A percentile compares a stretch with the other conserved stretches of the same genome.
Conservation (phyloP, 768 basidiomycete genomes). For the Boletus reticuloceps region DNA sequence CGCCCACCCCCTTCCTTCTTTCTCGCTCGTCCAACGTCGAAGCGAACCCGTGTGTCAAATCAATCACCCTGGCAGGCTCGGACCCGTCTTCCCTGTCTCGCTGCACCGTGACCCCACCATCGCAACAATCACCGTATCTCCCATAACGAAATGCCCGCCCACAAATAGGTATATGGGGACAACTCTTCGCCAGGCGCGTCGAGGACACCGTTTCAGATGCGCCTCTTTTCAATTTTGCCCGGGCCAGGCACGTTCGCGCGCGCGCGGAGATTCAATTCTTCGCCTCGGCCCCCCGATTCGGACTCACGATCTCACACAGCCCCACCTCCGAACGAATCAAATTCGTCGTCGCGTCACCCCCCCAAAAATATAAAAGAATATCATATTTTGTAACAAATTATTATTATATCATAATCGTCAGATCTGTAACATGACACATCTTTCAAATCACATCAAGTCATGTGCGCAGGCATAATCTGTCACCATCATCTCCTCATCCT, state of each 20-base stretch:
- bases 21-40: constrained; percentile 17
- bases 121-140: constrained; percentile 18
- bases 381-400: neutral
- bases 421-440: neutral
- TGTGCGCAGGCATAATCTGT: constrained; percentile 33
- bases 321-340: constrained; percentile 19
- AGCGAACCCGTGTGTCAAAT: constrained; percentile 14
- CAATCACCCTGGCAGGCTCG: constrained; percentile 7
- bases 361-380: neutral
- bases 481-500: constrained; percentile 14
- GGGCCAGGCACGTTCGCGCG: constrained; percentile 22
- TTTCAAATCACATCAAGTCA: constrained; percentile 27
- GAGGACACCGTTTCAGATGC: constrained; percentile 32
- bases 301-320: constrained; percentile 23
- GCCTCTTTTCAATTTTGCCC: constrained; percentile 22
- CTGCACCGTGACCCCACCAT: neutral
- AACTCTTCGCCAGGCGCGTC: constrained; percentile 13
- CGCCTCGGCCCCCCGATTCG: constrained; percentile 19
- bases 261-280: constrained; percentile 24
- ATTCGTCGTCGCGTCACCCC: constrained; percentile 21
- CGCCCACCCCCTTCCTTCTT: neutral
- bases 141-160: constrained; percentile 17
- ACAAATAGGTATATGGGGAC: constrained; percentile 25
- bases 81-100: constrained; percentile 8
- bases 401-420: neutral